Percentiles rank a stretch among this genome's conserved stretches.
These are phyloP conservation scores for Albophoma yamanashiensis DNA, from an alignment of 2,329 filamentous ascomycete genomes.

Conservation along the genomic window DNA sequence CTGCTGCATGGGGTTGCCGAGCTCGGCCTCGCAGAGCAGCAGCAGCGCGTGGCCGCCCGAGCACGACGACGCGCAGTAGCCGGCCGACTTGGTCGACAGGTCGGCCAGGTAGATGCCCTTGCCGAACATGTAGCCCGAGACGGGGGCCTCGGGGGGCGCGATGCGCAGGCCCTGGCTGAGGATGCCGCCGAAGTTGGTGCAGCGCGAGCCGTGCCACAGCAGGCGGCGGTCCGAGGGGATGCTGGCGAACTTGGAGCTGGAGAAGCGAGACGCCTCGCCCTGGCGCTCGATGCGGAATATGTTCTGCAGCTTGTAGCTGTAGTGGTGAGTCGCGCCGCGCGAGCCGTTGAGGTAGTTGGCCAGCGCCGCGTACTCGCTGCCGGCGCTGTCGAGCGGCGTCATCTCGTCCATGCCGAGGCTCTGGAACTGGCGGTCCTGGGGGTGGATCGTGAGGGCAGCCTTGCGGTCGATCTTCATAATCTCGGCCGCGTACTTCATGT, in stretches of 20 bases:
- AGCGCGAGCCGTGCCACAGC: slow-evolving; percentile 79
- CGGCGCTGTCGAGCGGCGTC: slow-evolving; percentile 49
- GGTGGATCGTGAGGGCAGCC: slow-evolving; percentile 42
- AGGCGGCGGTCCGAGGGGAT: slow-evolving; percentile 58
- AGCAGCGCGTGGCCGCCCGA: slow-evolving; percentile 65
- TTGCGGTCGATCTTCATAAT: slow-evolving; percentile 59
- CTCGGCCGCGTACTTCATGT: slow-evolving; percentile 73
- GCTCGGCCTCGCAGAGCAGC: slow-evolving; percentile 68
- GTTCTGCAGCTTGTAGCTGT: slow-evolving; percentile 51
- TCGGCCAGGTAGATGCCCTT: slow-evolving; percentile 86
- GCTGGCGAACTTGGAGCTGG: slow-evolving; percentile 41
- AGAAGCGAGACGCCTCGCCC: slow-evolving; percentile 61
- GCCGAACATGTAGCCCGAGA: slow-evolving; percentile 76
- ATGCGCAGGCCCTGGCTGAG: slow-evolving; percentile 83
- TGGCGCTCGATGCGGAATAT: slow-evolving; percentile 76
- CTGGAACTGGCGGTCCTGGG: slow-evolving; percentile 62
- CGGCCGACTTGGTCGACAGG: slow-evolving; percentile 72
- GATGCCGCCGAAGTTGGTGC: slow-evolving; percentile 80
- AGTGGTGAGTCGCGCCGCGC: slow-evolving; percentile 54
- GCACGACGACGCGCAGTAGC: slow-evolving; percentile 55
- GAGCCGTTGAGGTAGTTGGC: slow-evolving; percentile 57
- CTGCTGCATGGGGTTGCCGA: slow-evolving; percentile 64
- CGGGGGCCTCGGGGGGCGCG: slow-evolving; percentile 73
- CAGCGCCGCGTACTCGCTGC: slow-evolving; percentile 55
- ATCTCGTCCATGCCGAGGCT: slow-evolving; percentile 67